These are phyloP conservation scores for Iris macrosiphon DNA, from an alignment of 106 monocot genomes.

Conservation along the genomic window DNA sequence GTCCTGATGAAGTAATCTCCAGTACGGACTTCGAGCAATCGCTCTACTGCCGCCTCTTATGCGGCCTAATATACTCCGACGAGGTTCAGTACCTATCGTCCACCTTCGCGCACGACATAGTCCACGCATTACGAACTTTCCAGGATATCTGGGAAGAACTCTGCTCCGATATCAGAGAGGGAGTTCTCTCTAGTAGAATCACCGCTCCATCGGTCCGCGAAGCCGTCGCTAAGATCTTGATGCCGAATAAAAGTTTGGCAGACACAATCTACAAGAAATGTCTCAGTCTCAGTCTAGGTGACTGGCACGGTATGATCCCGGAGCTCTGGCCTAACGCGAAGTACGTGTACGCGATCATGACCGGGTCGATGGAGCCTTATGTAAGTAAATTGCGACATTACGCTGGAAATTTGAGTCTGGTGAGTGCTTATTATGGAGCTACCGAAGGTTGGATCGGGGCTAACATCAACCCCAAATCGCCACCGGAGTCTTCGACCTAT, in stretches of 20 bases:
- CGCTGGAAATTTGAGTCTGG: conserved; percentile 58
- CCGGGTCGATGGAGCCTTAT: conserved; percentile 90
- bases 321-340: conserved; percentile 76
- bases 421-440: conserved; percentile 76
- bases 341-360: conserved; percentile 90
- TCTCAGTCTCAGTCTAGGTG: conserved; percentile 32
- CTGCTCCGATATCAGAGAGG: conserved; percentile 58
- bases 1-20: conserved; percentile 82
- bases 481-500: conserved; percentile 52
- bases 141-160: conserved; percentile 73
- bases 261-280: conserved; percentile 56
- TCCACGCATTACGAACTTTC: conserved; percentile 77
- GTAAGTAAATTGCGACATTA: conserved; percentile 74
- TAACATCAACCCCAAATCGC: conserved; percentile 46
- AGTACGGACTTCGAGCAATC: conserved; percentile 60
- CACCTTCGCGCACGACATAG: conserved; percentile 76
- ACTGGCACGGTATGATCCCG: conserved; percentile 78
- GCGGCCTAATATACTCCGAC: conserved; percentile 53
- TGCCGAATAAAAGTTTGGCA: conserved; percentile 54
- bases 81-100: conserved; percentile 69
- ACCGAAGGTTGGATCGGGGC: conserved; percentile 87
- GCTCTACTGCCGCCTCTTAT: conserved; percentile 83
- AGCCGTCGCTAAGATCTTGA: conserved; percentile 52
- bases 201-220: conserved; percentile 47
- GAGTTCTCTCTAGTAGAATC: conserved; percentile 64